Evolutionary conservation across 768 basidiomycete genomes (phyloP), one percentile per base, ranked within the genome.

Genomic region (Mrakia frigida): DNA sequence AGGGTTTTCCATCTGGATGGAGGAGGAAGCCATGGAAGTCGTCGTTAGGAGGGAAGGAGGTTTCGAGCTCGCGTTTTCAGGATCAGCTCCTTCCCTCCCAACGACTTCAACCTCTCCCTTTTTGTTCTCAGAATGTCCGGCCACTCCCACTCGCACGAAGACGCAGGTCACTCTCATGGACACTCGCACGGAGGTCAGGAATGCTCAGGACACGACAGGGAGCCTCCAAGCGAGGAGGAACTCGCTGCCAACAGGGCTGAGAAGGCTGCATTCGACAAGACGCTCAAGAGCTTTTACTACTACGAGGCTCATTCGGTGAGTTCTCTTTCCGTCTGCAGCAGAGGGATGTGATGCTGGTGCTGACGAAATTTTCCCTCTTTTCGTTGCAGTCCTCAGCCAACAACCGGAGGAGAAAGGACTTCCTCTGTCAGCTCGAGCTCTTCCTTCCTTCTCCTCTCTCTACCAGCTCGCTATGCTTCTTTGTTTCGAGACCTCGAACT

Each of bases 381-480:
- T 5, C 39, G 9, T 46, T 6, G 31, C 37, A 77, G 76, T 50
- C 71, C 9, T 78, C 77, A 3, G 61, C 77, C 56, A 78, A 78
- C 68, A 53, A 74, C 28, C 65, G 77, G 6, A 56, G 77, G 23
- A 73, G 74, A 68, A 78, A 78, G 59, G 77, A 78, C 70, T 59
- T 77, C 52, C 71, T 77, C 31, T 56, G 74, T 75, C 21, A 52
- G 74, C 56, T 39, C 69, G 37, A 50, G n/a, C 41, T 21, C 39
- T 56, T n/a, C 65, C 10, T 35, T 39, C 33, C 33, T 31, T 37
- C 50, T 25, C 7, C 65, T 35, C n/a, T n/a, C 28, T 4, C 46
- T 39, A 3, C 23, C 28, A 35, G 31, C 53, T 16, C 23, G 9
- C 43, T 5, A 41, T 14, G 9, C 31, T 69, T 4, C 3, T 39